Base-by-base conservation (phyloP, 305 asterid genomes). In the Andrographis paniculata region DNA sequence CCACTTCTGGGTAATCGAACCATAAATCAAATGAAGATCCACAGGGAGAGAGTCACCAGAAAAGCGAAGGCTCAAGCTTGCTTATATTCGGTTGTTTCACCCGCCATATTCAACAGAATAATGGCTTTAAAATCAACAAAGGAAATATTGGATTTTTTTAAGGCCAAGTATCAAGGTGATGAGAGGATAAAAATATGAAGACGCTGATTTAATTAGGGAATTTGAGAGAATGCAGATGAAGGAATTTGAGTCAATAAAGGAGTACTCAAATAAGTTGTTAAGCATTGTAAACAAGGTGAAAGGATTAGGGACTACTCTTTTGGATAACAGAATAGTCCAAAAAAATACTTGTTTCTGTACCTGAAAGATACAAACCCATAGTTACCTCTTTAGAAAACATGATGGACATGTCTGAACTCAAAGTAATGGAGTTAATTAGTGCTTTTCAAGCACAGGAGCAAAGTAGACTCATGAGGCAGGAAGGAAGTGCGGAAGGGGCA, bases 311-410 rank as follows among this genome's bases (percentile, higher is more conserved):
- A 3, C 30, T 24, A 8, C 50, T 48, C 45, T 23, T 48, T 60
- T 50, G 33, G 45, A 33, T 56, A 27, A 46, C 53, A 50, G 45
- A 42, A 22, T 42, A 28, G 23, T 35, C 23, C 27, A 49, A 33
- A 28, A n/a, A 43, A 24, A 24, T 3, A 8, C 30, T 24, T 8
- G 30, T 24, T 24, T 3, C 30, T 24, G 30, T 24, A 3, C 30
- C 30, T 24, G 30, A 24, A 8, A 8, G 6, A 24, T 24, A 3
- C 8, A 8, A n/a, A n/a, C 6, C 30, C 8, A 3, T 8, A 3
- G 30, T 24, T 24, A 3, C 30, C 8, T 24, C 8, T 3, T 24
- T 24, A 8, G 30, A 24, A 8, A 24, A 24, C 8, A 24, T 8
- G 6, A 24, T 4, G 8, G 30, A 24, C 8, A 3, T 24, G 30